Evolutionary conservation across 164 flowering plant species (phyloP).

Genomic region (Vitis rotundifolia): DNA sequence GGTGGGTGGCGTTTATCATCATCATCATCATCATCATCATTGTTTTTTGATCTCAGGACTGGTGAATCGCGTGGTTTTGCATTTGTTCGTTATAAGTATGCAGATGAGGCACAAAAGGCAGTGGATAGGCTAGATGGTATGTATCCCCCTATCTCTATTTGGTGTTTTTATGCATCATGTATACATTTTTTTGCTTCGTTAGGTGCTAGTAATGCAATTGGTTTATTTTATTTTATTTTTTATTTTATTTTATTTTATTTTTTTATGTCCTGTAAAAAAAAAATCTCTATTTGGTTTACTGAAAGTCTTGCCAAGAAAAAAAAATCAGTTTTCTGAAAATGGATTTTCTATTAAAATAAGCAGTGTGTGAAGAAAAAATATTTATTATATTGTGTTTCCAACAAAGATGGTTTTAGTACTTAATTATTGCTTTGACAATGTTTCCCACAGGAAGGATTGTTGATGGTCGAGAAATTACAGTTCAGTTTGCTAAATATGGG

Average conservation of each 20-base stretch:
- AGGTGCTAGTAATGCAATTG: no score
- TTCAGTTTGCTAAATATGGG: constrained; percentile 52
- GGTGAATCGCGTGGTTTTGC: constrained; percentile 56
- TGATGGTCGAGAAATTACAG: constrained; percentile 50
- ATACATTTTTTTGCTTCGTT: no score
- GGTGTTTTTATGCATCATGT: not conserved
- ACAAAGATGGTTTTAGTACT: no score
- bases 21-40: no score
- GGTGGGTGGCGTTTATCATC: not conserved
- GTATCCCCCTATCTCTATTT: not conserved
- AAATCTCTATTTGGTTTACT: no score
- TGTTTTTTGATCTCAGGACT: constrained; percentile 26
- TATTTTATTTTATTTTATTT: no score
- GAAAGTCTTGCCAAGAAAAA: no score
- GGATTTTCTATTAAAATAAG: no score
- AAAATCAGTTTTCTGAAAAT: no score
- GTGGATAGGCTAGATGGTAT: constrained; percentile 60
- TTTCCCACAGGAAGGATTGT: constrained; percentile 37
- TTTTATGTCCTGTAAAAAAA: no score
- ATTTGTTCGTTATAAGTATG: constrained; percentile 50
- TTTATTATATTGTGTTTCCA: no score
- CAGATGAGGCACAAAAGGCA: constrained; percentile 53
- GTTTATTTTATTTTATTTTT: not conserved
- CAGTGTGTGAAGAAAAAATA: no score
- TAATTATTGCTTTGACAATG: not conserved